Percentiles rank a stretch among this genome's conserved stretches.
Conservation (phyloP, 75 land plant genomes). For the Picea glauca region DNA sequence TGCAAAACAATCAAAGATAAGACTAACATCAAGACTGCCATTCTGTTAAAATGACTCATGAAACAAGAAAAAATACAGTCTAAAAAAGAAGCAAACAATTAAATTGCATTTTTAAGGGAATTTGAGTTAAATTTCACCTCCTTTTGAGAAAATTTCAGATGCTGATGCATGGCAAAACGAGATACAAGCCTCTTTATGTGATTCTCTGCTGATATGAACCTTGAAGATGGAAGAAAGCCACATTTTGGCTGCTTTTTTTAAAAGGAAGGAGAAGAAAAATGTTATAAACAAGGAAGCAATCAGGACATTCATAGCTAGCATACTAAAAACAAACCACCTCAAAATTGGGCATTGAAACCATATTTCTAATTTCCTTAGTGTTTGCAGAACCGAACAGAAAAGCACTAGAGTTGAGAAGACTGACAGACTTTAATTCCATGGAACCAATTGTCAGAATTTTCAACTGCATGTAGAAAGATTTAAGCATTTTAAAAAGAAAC, state of each 20-base stretch:
- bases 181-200: conserved; percentile 50
- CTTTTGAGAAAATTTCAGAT: conserved; percentile 60
- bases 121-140: conserved; percentile 41
- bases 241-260: conserved; percentile 83
- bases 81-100: neutral
- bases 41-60: neutral
- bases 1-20: neutral
- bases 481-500: neutral
- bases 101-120: neutral
- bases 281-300: neutral
- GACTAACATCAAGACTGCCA: neutral
- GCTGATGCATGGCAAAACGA: conserved; percentile 87
- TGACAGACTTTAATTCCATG: neutral
- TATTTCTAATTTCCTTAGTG: neutral
- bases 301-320: neutral
- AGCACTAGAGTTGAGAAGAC: neutral
- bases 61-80: conserved; percentile 13
- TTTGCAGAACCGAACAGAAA: neutral
- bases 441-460: too few relatives aligned
- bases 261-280: neutral
- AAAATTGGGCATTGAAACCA: neutral
- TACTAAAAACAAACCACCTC: neutral
- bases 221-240: conserved; percentile 89
- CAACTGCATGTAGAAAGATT: too few relatives aligned
- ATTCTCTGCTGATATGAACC: conserved; percentile 61